Conservation (phyloP, 2,329 filamentous ascomycete genomes). For the Aspergillus udagawae region DNA sequence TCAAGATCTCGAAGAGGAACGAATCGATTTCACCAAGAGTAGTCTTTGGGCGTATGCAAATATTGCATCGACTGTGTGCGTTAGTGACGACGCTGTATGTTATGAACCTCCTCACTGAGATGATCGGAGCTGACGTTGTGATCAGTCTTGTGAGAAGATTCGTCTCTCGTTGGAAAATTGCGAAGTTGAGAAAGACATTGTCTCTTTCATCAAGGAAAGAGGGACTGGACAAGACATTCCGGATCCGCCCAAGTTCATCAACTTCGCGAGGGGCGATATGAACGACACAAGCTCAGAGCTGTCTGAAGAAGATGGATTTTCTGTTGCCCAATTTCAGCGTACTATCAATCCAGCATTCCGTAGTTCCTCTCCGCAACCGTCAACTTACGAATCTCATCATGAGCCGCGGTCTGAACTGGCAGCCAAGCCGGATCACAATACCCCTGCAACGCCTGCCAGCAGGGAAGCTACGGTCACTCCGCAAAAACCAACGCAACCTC, state of each 20-base stretch:
- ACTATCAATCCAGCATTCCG: constrained; percentile 95
- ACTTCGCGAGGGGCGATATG: constrained; percentile 82
- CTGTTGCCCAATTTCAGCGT: constrained; percentile 90
- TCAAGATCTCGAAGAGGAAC: constrained; percentile 95
- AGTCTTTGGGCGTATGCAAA: constrained; percentile 98
- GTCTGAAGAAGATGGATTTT: constrained; percentile 92
- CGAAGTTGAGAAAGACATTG: constrained; percentile 94
- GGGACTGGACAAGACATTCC: constrained; percentile 97
- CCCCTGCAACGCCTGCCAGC: constrained; percentile 43
- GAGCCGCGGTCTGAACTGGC: constrained; percentile 74
- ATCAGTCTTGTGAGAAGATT: constrained; percentile 85
- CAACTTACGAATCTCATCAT: constrained; percentile 86
- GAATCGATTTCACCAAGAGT: constrained; percentile 94
- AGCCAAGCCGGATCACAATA: constrained; percentile 62
- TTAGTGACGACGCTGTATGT: constrained; percentile 79
- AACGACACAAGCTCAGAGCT: constrained; percentile 75
- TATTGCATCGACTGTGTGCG: constrained; percentile 92
- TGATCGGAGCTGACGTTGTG: constrained; percentile 8
- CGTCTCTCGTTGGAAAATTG: constrained; percentile 88
- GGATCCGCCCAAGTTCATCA: constrained; percentile 95
- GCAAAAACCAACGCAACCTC: constrained; percentile 45
- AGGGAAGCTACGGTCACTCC: constrained; percentile 52
- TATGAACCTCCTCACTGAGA: neutral
- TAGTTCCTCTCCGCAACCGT: constrained; percentile 93
- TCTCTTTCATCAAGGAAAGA: constrained; percentile 77